Evolutionary conservation across 1,284 basidiomycete species (phyloP).

Genomic region (Chondrostereum purpureum): DNA sequence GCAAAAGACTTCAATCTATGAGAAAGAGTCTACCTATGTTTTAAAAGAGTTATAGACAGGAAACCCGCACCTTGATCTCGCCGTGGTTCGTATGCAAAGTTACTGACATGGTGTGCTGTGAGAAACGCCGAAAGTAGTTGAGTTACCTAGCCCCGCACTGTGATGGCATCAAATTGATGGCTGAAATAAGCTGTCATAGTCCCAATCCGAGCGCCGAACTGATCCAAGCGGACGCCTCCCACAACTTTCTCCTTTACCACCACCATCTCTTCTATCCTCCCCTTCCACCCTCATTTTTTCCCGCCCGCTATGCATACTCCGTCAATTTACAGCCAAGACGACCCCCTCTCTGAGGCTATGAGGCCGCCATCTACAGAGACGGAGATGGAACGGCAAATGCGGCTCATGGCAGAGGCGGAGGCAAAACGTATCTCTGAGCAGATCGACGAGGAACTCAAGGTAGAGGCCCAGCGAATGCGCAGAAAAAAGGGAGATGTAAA

Average conservation of each 20-base stretch:
- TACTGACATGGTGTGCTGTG: slow-evolving; percentile 65
- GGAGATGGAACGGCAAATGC: slow-evolving; percentile 48
- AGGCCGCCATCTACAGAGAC: slow-evolving; percentile 64
- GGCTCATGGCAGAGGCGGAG: slow-evolving; percentile 61
- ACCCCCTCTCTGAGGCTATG: slow-evolving; percentile 65
- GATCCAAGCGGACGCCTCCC: neutral
- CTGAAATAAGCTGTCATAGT: neutral
- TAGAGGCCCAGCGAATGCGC: slow-evolving; percentile 57
- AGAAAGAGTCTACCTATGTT: too few relatives aligned
- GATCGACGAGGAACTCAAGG: slow-evolving; percentile 72
- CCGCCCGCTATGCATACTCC: slow-evolving; percentile 44
- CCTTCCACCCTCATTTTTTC: slow-evolving; percentile 1
- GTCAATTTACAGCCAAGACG: slow-evolving; percentile 64
- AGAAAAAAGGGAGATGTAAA: slow-evolving; percentile 69
- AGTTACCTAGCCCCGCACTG: slow-evolving; percentile 3
- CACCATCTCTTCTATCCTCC: neutral
- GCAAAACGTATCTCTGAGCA: slow-evolving; percentile 68
- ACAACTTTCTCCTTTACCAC: neutral
- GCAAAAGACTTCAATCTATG: slow-evolving; percentile 92
- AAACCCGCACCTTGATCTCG: slow-evolving; percentile 78
- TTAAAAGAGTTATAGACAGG: neutral
- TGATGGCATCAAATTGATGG: slow-evolving; percentile 1
- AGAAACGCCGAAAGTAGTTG: slow-evolving; percentile 7
- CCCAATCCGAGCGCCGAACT: too few relatives aligned
- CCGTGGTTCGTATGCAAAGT: slow-evolving; percentile 92